phyloP scores from a whole-genome alignment of 768 basidiomycete species.

The Leccinum arenicola region DNA sequence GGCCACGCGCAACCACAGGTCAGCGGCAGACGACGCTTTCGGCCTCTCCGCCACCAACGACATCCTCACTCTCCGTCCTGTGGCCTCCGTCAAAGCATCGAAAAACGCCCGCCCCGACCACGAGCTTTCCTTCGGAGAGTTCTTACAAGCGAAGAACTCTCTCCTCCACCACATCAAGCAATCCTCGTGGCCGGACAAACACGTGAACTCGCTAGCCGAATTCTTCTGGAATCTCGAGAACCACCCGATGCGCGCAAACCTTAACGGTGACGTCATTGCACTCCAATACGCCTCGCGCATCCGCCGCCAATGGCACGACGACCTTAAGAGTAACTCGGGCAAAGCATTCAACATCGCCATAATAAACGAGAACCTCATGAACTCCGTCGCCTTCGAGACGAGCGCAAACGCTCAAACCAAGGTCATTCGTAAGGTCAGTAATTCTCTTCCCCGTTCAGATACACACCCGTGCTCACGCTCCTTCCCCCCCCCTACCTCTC shows the following conservation, averaged over 20 bases:
- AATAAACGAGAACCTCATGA: neutral
- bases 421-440: neutral
- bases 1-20: neutral
- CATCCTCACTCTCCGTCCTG: neutral
- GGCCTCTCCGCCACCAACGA: neutral
- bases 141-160: neutral
- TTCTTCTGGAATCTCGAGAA: neutral
- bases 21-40: neutral
- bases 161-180: neutral
- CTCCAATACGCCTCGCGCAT: neutral
- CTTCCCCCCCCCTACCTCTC: neutral
- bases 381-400: neutral
- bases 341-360: neutral
- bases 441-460: neutral
- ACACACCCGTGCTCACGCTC: neutral
- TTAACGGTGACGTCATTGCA: neutral
- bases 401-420: neutral
- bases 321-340: neutral
- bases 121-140: neutral
- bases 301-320: neutral
- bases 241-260: neutral
- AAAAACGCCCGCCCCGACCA: neutral
- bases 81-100: neutral
- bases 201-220: neutral
- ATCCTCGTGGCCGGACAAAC: neutral